Evolutionary conservation across 345 rosid genomes (phyloP).

Genomic region (Nephelium lappaceum): DNA sequence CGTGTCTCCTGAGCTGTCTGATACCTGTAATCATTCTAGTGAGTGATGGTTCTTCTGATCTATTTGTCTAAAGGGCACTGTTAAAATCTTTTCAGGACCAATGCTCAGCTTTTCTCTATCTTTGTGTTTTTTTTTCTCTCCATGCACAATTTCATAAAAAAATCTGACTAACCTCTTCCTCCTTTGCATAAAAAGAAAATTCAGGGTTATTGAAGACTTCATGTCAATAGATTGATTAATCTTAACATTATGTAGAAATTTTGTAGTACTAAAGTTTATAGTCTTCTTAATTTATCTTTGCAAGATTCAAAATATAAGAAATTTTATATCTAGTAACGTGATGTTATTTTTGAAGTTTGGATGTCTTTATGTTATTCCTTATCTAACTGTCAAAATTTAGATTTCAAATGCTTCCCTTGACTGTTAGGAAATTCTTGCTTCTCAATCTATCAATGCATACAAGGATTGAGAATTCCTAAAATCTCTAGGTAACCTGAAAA

Average conservation of each 20-base stretch:
- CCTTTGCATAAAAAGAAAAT: neutral
- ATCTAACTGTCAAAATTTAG: no score
- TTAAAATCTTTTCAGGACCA: constrained; percentile 13
- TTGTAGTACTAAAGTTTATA: no score
- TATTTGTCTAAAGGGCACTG: constrained; percentile 23
- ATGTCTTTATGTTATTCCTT: neutral
- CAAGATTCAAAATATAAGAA: no score
- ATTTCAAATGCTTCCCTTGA: neutral
- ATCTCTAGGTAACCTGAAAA: neutral
- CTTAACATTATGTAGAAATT: no score
- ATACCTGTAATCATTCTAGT: constrained; percentile 40
- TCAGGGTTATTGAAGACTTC: neutral
- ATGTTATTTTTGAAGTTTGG: no score
- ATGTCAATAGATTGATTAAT: no score
- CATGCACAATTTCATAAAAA: no score
- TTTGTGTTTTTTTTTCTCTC: neutral
- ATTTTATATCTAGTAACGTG: no score
- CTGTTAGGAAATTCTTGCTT: neutral
- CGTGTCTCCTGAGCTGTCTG: constrained; percentile 47
- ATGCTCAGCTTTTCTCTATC: neutral
- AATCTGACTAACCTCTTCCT: neutral
- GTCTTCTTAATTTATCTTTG: no score
- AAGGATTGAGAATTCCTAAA: neutral
- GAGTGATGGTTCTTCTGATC: constrained; percentile 33
- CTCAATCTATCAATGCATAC: no score